Evolutionary conservation across 139 green algal species (phyloP).

Genomic region (Volvox reticuliferus): DNA sequence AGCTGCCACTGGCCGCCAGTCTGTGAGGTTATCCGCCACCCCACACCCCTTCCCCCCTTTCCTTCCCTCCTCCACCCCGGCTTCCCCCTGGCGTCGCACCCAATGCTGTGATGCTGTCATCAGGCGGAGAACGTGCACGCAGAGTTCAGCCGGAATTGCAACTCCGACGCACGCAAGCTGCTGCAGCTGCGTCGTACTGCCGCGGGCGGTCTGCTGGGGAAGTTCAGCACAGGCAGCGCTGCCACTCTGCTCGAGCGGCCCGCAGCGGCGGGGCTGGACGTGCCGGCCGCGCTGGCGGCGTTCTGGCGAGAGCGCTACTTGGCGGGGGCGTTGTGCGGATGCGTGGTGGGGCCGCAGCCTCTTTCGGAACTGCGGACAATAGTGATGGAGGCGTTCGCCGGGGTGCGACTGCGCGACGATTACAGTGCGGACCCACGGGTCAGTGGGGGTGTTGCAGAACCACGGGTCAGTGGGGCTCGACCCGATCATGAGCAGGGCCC

Average conservation of each 20-base stretch:
- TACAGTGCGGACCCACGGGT: background rate
- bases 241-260: conserved; percentile 60
- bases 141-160: conserved; percentile 67
- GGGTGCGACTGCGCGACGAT: conserved; percentile 24
- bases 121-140: conserved; percentile 58
- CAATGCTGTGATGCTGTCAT: background rate
- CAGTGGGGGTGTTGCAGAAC: background rate
- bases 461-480: background rate
- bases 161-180: conserved; percentile 64
- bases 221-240: conserved; percentile 60
- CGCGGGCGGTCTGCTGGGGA: conserved; percentile 27
- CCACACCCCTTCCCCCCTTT: background rate
- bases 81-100: no score
- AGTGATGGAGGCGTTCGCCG: conserved; percentile 51
- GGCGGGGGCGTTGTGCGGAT: conserved; percentile 23
- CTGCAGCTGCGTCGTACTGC: conserved; percentile 60
- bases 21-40: no score
- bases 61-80: background rate
- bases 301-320: conserved; percentile 60
- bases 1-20: no score
- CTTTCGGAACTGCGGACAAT: conserved; percentile 44
- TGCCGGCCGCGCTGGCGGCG: conserved; percentile 43
- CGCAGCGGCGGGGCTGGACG: conserved; percentile 31
- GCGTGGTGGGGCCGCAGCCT: conserved; percentile 60
- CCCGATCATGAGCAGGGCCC: no score